Evolutionary conservation across 73 alveolate species (phyloP).

Genomic region (Tetrahymena elliotti): DNA sequence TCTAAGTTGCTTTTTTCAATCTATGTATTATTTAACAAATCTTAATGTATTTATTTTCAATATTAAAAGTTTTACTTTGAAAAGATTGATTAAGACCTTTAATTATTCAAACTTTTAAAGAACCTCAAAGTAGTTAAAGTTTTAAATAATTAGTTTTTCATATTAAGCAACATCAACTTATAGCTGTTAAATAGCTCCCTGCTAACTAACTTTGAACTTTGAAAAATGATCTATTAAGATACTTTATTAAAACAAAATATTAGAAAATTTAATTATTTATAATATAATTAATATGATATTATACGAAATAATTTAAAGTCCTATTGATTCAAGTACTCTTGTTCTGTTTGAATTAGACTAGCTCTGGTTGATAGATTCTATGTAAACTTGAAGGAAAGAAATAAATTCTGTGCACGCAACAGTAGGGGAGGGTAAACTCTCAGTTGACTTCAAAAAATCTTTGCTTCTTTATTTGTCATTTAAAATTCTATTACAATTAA

Average conservation of each 20-base stretch:
- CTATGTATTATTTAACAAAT: not conserved
- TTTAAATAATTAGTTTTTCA: not conserved
- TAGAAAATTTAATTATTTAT: too few species aligned
- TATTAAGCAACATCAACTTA: not conserved
- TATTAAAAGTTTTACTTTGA: not conserved
- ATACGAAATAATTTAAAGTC: not conserved
- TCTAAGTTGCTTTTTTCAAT: not conserved
- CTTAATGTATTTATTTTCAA: not conserved
- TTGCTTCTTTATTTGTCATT: not conserved
- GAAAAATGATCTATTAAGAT: not conserved
- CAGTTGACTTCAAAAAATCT: not conserved
- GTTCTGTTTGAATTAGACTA: not conserved
- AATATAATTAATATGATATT: not conserved
- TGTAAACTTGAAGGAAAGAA: not conserved
- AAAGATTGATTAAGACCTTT: not conserved
- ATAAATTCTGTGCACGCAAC: not conserved
- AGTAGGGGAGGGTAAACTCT: not conserved
- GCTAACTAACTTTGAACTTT: not conserved
- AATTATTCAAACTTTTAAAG: not conserved
- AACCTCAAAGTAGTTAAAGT: not conserved
- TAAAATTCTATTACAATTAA: not conserved
- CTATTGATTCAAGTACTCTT: not conserved
- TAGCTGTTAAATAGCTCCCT: not conserved
- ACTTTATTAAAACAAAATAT: not conserved
- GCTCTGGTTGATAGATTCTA: not conserved